phyloP scores from a whole-genome alignment of 2,329 filamentous ascomycete species.

The Ceratocystis colombiana region DNA sequence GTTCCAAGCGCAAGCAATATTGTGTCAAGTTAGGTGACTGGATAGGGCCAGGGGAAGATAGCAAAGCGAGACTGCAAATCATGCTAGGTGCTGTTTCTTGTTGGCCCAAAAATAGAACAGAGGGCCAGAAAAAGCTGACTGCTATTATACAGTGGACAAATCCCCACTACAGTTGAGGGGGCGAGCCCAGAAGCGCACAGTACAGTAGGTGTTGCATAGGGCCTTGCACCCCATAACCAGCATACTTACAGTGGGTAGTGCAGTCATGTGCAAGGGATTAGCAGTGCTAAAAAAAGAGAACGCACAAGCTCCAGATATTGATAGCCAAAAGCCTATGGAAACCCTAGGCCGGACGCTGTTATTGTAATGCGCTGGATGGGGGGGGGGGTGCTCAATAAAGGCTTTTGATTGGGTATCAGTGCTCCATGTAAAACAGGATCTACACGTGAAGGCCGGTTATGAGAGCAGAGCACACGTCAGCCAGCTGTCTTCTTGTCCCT shows the following conservation, averaged over 20 bases:
- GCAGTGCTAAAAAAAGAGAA: background rate
- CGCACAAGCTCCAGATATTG: background rate
- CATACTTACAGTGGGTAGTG: background rate
- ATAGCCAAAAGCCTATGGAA: background rate
- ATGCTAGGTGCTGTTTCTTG: background rate
- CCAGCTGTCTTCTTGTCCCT: background rate
- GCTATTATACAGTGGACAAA: too few relatives aligned
- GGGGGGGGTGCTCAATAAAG: too few relatives aligned
- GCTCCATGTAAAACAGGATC: slow-evolving; percentile 7
- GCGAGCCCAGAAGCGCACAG: too few relatives aligned
- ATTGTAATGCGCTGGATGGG: too few relatives aligned
- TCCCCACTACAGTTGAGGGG: too few relatives aligned
- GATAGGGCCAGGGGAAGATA: background rate
- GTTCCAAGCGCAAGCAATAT: background rate
- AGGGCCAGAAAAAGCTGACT: too few relatives aligned
- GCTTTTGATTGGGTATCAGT: slow-evolving; percentile 2
- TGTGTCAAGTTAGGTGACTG: background rate
- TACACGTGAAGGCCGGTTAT: background rate
- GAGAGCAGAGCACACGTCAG: background rate
- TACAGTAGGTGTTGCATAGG: background rate
- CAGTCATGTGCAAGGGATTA: background rate
- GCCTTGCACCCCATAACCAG: too few relatives aligned
- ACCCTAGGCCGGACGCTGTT: too few relatives aligned
- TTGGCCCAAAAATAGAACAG: background rate
- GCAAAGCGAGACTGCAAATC: slow-evolving; percentile 1